Percentiles rank a stretch among this genome's conserved stretches.
Evolutionary conservation across 306 rosid genomes (phyloP).

Genomic region (Alnus rubra): DNA sequence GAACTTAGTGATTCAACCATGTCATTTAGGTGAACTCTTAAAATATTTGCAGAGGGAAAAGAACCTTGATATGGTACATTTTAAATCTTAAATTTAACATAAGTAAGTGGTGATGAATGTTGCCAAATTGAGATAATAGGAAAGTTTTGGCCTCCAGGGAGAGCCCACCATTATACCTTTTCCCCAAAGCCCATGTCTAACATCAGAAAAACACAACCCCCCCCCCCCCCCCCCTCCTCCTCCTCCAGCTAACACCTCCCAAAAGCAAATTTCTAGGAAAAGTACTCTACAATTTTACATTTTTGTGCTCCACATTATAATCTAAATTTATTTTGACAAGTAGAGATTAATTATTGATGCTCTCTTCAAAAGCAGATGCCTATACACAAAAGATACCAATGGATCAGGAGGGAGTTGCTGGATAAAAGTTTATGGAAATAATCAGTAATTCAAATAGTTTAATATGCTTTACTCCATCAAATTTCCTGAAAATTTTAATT

Average conservation of each 20-base stretch:
- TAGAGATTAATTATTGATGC: not conserved
- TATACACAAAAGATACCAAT: not conserved
- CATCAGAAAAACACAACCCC: not conserved
- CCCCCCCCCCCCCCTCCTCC: not conserved
- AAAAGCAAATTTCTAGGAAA: not conserved
- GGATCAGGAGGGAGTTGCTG: not conserved
- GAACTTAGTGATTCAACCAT: not conserved
- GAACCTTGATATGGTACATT: not conserved
- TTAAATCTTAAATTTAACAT: not conserved
- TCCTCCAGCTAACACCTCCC: not conserved
- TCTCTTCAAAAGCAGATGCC: not conserved
- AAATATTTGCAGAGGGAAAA: not conserved
- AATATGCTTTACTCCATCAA: not conserved
- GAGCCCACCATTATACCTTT: not conserved
- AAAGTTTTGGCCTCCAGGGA: not conserved
- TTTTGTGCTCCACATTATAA: not conserved
- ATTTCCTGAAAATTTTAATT: not conserved
- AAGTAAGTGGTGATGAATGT: not conserved
- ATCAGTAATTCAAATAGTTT: not conserved
- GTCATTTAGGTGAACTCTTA: not conserved
- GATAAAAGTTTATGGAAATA: not conserved
- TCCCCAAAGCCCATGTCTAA: not conserved
- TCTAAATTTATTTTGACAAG: slow-evolving; percentile 1
- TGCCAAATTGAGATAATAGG: not conserved
- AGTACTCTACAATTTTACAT: not conserved